Evolutionary conservation across 257 asterid genomes (phyloP).

Genomic region (Anisodus acutangulus): DNA sequence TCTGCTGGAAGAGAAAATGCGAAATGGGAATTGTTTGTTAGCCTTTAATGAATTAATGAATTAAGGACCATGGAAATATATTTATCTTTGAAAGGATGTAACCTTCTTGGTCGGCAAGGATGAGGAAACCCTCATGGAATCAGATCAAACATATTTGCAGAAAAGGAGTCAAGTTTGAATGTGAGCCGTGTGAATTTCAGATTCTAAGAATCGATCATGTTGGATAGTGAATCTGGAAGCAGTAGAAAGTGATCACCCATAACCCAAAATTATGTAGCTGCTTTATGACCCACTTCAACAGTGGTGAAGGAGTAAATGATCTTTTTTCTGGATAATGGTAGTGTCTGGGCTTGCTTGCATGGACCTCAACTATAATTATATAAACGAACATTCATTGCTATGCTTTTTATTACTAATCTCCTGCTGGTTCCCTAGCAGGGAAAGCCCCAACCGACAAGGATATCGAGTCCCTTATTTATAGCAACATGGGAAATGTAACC

Average conservation of each 20-base stretch:
- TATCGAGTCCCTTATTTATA: not conserved
- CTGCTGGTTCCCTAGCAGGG: slow-evolving; percentile 1
- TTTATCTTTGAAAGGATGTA: not conserved
- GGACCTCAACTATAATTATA: not conserved
- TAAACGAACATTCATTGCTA: not conserved
- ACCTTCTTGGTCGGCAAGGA: not conserved
- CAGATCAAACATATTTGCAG: not conserved
- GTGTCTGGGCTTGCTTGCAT: not conserved
- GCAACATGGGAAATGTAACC: slow-evolving; percentile 1
- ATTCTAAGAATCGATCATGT: too few relatives aligned
- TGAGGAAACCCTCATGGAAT: slow-evolving; percentile 3
- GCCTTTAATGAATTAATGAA: not conserved
- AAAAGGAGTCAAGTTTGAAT: not conserved
- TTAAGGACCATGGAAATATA: not conserved
- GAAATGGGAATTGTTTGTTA: not conserved
- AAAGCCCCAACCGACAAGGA: not conserved
- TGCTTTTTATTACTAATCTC: not conserved
- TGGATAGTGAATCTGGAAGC: not conserved
- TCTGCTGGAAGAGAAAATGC: not conserved
- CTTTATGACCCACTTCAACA: not conserved
- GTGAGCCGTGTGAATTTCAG: not conserved
- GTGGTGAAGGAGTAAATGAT: not conserved
- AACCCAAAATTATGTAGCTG: not conserved
- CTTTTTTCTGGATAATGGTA: not conserved
- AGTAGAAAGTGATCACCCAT: not conserved